Percentiles rank a stretch among this genome's conserved stretches.
These are phyloP conservation scores for Coniochaeta sp. DNA, from an alignment of 2,329 filamentous ascomycete species.

Conservation along the genomic window DNA sequence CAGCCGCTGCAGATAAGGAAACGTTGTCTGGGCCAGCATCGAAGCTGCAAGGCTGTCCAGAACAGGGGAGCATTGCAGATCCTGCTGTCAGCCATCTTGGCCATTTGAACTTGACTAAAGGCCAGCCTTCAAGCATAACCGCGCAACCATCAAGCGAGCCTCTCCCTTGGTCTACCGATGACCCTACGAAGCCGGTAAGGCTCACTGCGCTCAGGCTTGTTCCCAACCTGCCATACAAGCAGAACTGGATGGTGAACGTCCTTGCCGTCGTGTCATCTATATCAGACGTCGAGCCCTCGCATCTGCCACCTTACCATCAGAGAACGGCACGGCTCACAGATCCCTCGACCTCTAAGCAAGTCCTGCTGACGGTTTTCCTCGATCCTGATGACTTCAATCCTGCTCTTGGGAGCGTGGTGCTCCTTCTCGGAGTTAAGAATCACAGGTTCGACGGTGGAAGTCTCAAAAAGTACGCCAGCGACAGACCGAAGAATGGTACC, in stretches of 20 bases:
- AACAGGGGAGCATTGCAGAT: background rate
- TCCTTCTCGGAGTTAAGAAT: conserved; percentile 50
- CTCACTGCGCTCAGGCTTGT: conserved; percentile 41
- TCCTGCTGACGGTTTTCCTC: conserved; percentile 47
- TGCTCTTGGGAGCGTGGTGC: conserved; percentile 37
- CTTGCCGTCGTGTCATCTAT: conserved; percentile 42
- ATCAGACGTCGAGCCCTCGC: conserved; percentile 38
- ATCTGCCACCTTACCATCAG: conserved; percentile 41
- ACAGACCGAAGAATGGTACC: conserved; percentile 17
- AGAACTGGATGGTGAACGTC: conserved; percentile 51
- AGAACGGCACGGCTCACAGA: conserved; percentile 44
- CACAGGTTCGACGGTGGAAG: conserved; percentile 43
- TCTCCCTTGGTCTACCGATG: conserved; percentile 32
- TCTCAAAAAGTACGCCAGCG: conserved; percentile 34
- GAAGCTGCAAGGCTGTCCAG: background rate
- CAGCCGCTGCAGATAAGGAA: background rate
- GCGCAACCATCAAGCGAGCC: conserved; percentile 11
- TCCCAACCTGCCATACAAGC: conserved; percentile 44
- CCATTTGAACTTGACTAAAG: background rate
- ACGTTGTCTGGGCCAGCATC: background rate
- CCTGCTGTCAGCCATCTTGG: background rate
- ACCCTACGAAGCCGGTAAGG: conserved; percentile 37
- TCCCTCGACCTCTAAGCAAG: conserved; percentile 42
- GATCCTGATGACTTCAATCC: conserved; percentile 43
- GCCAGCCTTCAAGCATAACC: background rate